Conservation (phyloP, 805 yeast species). For the Torulaspora delbrueckii region DNA sequence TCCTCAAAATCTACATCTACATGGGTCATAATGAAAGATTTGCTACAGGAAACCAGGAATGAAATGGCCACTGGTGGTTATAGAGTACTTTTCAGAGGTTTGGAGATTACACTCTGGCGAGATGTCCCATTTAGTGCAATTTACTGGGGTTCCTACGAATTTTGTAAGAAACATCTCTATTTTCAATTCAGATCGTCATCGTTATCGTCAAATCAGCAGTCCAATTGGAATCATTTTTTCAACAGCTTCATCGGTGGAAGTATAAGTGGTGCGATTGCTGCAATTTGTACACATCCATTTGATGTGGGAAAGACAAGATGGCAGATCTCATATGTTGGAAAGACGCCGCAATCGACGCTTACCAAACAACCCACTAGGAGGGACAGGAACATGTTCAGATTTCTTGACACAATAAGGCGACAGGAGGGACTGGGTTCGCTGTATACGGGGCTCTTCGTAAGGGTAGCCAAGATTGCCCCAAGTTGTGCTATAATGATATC, state of each 20-base stretch:
- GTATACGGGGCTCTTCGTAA: slow-evolving; percentile 82
- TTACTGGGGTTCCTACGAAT: slow-evolving; percentile 88
- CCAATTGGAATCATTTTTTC: slow-evolving; percentile 45
- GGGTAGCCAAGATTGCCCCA: slow-evolving; percentile 89
- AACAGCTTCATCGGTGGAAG: slow-evolving; percentile 79
- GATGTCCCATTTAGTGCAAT: slow-evolving; percentile 96
- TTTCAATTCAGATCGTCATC: slow-evolving; percentile 17
- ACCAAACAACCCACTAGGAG: slow-evolving; percentile 10
- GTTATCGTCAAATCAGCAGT: slow-evolving; percentile 10
- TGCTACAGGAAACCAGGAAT: slow-evolving; percentile 48
- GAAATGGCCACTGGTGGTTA: slow-evolving; percentile 56
- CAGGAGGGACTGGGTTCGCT: slow-evolving; percentile 78
- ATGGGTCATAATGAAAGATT: slow-evolving; percentile 38
- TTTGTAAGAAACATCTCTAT: slow-evolving; percentile 34
- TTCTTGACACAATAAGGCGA: slow-evolving; percentile 54
- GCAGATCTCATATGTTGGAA: slow-evolving; percentile 49
- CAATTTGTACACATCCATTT: slow-evolving; percentile 85
- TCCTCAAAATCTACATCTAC: slow-evolving; percentile 28
- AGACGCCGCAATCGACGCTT: slow-evolving; percentile 6
- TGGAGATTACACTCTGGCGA: slow-evolving; percentile 87
- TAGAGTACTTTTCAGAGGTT: slow-evolving; percentile 70
- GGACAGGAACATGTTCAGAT: slow-evolving; percentile 56
- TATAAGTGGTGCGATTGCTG: slow-evolving; percentile 78
- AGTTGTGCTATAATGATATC: slow-evolving; percentile 98
- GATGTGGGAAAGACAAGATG: slow-evolving; percentile 95